A percentile compares a stretch with the other conserved stretches of the same genome.
These are phyloP conservation scores for Petasospora fabianii DNA, from an alignment of 1,139 yeast genomes.

Conservation along the genomic window DNA sequence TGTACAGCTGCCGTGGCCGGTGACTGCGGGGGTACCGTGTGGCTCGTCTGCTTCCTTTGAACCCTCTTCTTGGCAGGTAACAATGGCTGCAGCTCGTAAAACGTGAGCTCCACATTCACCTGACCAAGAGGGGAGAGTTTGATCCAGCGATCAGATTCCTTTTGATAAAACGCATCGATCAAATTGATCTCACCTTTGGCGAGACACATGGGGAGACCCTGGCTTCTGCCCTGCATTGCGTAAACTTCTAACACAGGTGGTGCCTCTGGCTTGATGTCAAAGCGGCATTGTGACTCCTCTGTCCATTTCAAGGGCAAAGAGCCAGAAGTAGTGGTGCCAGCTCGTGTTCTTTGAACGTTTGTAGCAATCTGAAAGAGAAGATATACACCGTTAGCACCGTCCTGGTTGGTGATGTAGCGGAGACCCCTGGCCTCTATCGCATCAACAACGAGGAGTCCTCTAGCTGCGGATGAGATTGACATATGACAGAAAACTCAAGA, in stretches of 20 bases:
- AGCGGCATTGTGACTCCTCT: constrained; percentile 24
- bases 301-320: constrained; percentile 14
- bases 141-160: constrained; percentile 16
- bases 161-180: constrained; percentile 16
- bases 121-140: constrained; percentile 15
- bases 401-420: not conserved
- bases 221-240: constrained; percentile 15
- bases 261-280: constrained; percentile 20
- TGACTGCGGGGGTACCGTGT: not conserved
- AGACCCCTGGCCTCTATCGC: constrained; percentile 22
- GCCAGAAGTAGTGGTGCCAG: constrained; percentile 1
- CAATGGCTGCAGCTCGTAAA: constrained; percentile 23
- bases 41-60: not conserved
- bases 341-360: constrained; percentile 14
- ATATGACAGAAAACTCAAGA: no score
- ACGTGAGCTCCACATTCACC: constrained; percentile 23
- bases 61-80: constrained; percentile 16
- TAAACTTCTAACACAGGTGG: constrained; percentile 14
- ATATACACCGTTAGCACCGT: constrained; percentile 10
- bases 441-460: constrained; percentile 25
- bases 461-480: no score
- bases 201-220: constrained; percentile 15
- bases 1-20: not conserved
- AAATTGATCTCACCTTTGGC: constrained; percentile 17
- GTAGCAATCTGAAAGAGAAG: constrained; percentile 23